Percentiles rank a stretch among this genome's conserved stretches.
Evolutionary conservation across 106 monocot genomes (phyloP).

Genomic region (Vanilla planifolia): DNA sequence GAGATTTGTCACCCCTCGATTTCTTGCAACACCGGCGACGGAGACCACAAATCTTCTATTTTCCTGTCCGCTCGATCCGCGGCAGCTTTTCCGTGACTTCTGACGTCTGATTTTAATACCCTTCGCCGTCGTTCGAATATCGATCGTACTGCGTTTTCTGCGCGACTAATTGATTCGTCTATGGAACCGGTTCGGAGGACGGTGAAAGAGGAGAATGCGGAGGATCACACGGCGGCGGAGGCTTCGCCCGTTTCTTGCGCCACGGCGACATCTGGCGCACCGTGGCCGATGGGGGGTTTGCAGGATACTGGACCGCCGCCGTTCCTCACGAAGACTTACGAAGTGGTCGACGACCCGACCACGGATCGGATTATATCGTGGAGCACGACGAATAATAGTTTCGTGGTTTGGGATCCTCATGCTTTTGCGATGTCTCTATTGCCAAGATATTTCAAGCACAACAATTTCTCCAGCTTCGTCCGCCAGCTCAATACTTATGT

Average conservation of each 20-base stretch:
- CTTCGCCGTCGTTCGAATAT: no score
- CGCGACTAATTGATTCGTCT: no score
- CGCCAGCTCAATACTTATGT: conserved; percentile 71
- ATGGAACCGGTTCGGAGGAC: not conserved
- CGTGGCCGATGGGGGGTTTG: conserved; percentile 41
- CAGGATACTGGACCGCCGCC: conserved; percentile 42
- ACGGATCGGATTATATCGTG: conserved; percentile 37
- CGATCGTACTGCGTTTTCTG: no score
- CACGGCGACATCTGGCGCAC: not conserved
- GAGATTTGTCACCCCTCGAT: no score
- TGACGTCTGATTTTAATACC: no score
- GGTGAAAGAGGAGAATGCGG: not conserved
- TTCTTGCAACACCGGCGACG: no score
- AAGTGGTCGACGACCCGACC: conserved; percentile 33
- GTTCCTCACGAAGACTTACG: conserved; percentile 43
- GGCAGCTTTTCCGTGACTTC: no score
- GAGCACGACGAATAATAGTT: conserved; percentile 33
- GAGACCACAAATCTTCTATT: no score
- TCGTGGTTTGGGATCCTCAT: conserved; percentile 42
- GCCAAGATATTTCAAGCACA: conserved; percentile 57
- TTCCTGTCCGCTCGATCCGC: no score
- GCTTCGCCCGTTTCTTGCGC: not conserved
- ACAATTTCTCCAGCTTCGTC: conserved; percentile 63
- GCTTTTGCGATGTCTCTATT: conserved; percentile 25
- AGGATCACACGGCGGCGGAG: not conserved